Base-by-base conservation (phyloP, 495 filamentous ascomycete species). In the Hypoxylon lienhwacheense region DNA sequence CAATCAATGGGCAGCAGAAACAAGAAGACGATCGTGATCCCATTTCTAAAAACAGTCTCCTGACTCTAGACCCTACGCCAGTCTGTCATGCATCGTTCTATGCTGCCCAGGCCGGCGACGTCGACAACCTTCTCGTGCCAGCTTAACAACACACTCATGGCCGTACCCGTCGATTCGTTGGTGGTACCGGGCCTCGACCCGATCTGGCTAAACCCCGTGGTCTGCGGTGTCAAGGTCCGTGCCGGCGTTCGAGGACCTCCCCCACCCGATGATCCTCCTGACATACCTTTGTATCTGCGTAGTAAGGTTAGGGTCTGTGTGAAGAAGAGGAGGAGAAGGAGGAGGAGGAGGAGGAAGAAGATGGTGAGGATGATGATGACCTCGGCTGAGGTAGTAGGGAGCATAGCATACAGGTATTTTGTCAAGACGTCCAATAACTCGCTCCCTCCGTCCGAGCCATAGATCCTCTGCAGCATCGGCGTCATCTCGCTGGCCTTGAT, bases 61-160 rank as follows among this genome's bases (percentile, higher is more conserved):
- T 7, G 25, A 8, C 32, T 35, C 34, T 75, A 96, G 58, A 95
- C 90, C 55, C 85, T 95, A 67, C 91, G 78, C 70, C 89, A 85
- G 77, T 97, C 91, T 17, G 88, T 89, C 90, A 97, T 95, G 42
- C 88, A 85, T 57, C 91, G 77, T 55, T 90, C 85, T 73, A 97
- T 92, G 69, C 86, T 85, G 12, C 91, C 91, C 60, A 87, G 77
- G 28, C 91, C 91, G 14, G 89, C 85, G 60, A 97, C 81, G 61
- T 96, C 91, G 1, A 96, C 90, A 35, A 95, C 75, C 79, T 95
- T 96, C 79, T 97, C 91, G 65, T 96, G 91, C 91, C 91, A 97
- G 66, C 87, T 95, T 57, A 97, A 73, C 64, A 97, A 65, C 34
- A 97, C 91, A 59, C 91, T 95, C 91, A 95, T 95, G 35, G 85